These are phyloP conservation scores for Hyaloscypha hepaticicola DNA, from an alignment of 495 filamentous ascomycete species.

Conservation along the genomic window DNA sequence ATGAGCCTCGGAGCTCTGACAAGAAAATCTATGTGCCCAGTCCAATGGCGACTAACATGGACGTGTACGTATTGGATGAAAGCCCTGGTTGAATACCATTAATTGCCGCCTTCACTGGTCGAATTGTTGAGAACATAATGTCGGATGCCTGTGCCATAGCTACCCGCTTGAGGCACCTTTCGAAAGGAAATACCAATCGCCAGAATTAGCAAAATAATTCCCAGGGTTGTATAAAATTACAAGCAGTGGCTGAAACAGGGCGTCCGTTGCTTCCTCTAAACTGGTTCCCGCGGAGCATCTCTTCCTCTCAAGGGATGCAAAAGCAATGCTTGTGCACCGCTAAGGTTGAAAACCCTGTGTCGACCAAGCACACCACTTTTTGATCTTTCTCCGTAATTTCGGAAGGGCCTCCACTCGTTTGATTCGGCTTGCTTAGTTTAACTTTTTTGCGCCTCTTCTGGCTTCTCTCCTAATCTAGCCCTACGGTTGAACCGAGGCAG, in stretches of 20 bases:
- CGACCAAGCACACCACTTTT: background rate
- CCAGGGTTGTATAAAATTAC: background rate
- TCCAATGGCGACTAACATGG: background rate
- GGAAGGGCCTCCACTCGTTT: no score
- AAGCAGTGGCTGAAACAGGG: conserved; percentile 1
- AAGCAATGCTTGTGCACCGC: background rate
- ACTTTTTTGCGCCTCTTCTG: no score
- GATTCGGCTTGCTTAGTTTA: background rate
- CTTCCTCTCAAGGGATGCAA: background rate
- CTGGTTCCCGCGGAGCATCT: background rate
- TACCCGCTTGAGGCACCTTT: background rate
- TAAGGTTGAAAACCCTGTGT: background rate
- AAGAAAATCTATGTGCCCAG: background rate
- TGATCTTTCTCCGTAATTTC: no score
- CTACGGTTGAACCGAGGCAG: no score
- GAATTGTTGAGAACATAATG: background rate
- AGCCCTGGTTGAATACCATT: background rate
- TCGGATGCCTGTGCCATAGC: background rate
- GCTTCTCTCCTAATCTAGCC: no score
- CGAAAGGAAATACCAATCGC: background rate
- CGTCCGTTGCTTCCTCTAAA: background rate
- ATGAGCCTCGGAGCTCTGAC: background rate
- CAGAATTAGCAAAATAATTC: background rate
- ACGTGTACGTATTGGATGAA: background rate
- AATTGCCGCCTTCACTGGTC: background rate